Conservation (phyloP, 805 yeast genomes). For the Wickerhamomyces pijperi region DNA sequence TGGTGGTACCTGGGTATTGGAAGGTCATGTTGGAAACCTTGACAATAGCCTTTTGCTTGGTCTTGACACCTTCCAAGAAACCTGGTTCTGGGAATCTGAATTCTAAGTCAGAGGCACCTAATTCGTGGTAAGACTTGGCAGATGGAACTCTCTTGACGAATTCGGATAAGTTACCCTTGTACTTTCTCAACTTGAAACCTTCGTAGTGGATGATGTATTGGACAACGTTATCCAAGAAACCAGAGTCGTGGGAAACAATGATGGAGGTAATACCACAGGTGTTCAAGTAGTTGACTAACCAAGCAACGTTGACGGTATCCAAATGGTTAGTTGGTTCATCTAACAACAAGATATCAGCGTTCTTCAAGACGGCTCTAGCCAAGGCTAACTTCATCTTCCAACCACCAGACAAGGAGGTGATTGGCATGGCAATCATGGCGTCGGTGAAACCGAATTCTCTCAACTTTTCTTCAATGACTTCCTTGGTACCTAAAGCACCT, state of each 20-base stretch:
- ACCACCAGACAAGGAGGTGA: constrained; percentile 98
- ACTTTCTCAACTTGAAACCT: constrained; percentile 98
- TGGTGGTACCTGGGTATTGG: constrained; percentile 98
- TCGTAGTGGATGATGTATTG: constrained; percentile 99
- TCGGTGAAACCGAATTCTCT: constrained; percentile 87
- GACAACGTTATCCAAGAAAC: constrained; percentile 94
- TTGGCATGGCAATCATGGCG: constrained; percentile 89
- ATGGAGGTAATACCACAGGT: constrained; percentile 98
- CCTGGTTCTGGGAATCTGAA: constrained; percentile 99
- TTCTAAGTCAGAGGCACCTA: constrained; percentile 95
- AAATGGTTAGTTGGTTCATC: constrained; percentile 99
- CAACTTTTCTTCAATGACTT: constrained; percentile 63
- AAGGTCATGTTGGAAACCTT: constrained; percentile 94
- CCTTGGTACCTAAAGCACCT: constrained; percentile 57
- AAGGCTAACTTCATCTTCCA: constrained; percentile 99
- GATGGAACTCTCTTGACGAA: constrained; percentile 98
- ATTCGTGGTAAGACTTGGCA: constrained; percentile 97
- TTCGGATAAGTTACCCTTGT: constrained; percentile 99
- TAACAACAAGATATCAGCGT: constrained; percentile 93
- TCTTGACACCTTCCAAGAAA: constrained; percentile 99
- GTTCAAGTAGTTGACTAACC: constrained; percentile 98
- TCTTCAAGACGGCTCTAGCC: constrained; percentile 98
- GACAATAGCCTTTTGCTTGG: constrained; percentile 99
- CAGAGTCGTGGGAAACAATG: constrained; percentile 98
- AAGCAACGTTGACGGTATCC: constrained; percentile 99